Evolutionary conservation across 306 rosid species (phyloP), one percentile per base, ranked within the genome.

Genomic region (Sophora flavescens): DNA sequence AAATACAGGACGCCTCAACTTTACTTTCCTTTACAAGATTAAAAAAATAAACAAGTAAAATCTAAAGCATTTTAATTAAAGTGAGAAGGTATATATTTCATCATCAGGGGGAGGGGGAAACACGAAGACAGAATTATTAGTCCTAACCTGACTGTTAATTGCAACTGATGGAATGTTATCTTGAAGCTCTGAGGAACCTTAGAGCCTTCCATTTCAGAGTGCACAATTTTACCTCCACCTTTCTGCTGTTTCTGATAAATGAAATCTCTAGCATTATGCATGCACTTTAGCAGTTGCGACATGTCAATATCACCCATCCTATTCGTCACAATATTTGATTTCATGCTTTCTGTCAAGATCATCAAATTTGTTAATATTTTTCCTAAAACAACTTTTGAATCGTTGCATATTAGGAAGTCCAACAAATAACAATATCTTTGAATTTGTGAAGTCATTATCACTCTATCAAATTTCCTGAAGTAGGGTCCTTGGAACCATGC

Each of bases 401-500:
- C 88, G 33, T 86, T 81, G 81, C 79, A 65, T 74, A 88, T 80
- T 81, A 96, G 84, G 73, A 89, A 87, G 87, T 87, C 92, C 73
- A 96, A 84, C 80, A 96, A 78, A 78, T 70, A 76, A 67, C 88
- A 87, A 71, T 84, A 82, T 86, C 98, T 86, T 67, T 93, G 94
- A 76, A 91, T 83, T 80, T 86, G 91, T 39, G 96, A 84, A 57
- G 88, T 72, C 15, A 87, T 82, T 68, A 86, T 64, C 52, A 77
- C 80, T 72, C 84, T 83, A 66, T 83, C 91, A 89, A 68, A 57
- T 18, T 65, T 82, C 87, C 97, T 15, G 89, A 88, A 14, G 83
- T 76, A 15, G 95, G 93, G 79, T 88, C 82, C 83, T 85, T 91
- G 93, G 82, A 96, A 83, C 99, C 99, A 96, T 73, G 91, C 94